A percentile compares a stretch with the other conserved stretches of the same genome.
phyloP scores from a whole-genome alignment of 768 basidiomycete species.

The Leucosporidium scottii region DNA sequence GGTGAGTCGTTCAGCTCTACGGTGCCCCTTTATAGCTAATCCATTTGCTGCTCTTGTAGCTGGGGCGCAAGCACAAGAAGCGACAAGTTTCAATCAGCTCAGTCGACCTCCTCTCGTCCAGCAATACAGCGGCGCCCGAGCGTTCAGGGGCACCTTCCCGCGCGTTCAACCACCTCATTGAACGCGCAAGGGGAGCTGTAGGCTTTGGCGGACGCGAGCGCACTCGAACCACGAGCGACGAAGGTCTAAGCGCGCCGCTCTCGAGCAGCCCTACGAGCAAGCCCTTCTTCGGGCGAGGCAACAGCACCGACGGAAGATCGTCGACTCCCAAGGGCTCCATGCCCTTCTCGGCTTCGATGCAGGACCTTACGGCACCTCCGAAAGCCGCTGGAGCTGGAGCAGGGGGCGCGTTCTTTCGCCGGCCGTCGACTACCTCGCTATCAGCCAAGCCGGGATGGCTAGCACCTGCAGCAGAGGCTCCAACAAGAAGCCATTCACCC shows the following conservation, averaged over 20 bases:
- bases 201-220: not conserved
- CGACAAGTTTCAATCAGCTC: not conserved
- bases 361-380: not conserved
- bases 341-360: not conserved
- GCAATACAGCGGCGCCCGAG: not conserved
- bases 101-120: constrained; percentile 2
- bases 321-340: not conserved
- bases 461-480: not conserved
- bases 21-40: too few species aligned
- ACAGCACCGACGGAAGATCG: not conserved
- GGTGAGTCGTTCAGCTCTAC: too few species aligned
- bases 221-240: not conserved
- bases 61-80: not conserved
- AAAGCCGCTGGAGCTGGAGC: not conserved
- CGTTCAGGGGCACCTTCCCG: not conserved
- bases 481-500: not conserved
- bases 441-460: not conserved
- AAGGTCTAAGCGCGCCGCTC: not conserved
- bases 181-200: not conserved
- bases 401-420: constrained; percentile 1
- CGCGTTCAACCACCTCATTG: not conserved
- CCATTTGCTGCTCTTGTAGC: too few species aligned
- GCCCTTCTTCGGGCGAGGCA: not conserved
- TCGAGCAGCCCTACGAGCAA: constrained; percentile 1
- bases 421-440: not conserved